Base-by-base conservation (phyloP, 1,139 yeast species). In the Yamadazyma siamensis region DNA sequence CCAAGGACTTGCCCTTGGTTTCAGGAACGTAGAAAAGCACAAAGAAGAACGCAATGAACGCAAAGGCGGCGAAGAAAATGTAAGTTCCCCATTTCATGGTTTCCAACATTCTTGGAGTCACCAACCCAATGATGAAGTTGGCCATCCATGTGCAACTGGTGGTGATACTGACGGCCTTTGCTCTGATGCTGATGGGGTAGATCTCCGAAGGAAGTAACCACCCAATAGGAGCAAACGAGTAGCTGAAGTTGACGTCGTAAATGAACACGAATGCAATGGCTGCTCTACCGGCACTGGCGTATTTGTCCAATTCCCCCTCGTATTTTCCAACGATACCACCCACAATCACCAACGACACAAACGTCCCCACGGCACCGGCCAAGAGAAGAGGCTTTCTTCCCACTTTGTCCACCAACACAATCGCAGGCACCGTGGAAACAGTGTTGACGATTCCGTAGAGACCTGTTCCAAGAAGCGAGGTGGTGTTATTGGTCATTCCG, bases 281-380 rank as follows among this genome's bases (percentile, higher is more conserved):
- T 15, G 75, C 71, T 50, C 76, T 75, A 32, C 65, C 61, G 15
- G 54, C 52, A 22, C 39, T 42, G 6, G 34, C 38, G 25, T 46
- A 36, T 20, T 34, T 27, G 17, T 35, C 40, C 13, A 47, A 33
- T 13, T 31, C 20, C 11, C 41, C 49, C 6, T 29, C 38, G 27
- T 39, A 44, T 26, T 33, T 76, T 49, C 91, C 94, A 29, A 82
- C 68, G 24, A 82, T 65, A 11, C 88, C 77, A 14, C 44, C 52
- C 50, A 72, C 57, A 19, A 49, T 38, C 15, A 47, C 31, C 36
- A 61, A 44, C 15, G 54, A 48, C 15, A 48, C 36, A 31, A 50
- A 39, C 6, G 57, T 48, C 13, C 59, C 59, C 21, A 47, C 65
- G 24, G 84, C 84, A 15, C 77, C 77, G 26, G 56, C 20, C 24